phyloP scores from a whole-genome alignment of 352 stramenopile species.

The Globisporangium parvum region DNA sequence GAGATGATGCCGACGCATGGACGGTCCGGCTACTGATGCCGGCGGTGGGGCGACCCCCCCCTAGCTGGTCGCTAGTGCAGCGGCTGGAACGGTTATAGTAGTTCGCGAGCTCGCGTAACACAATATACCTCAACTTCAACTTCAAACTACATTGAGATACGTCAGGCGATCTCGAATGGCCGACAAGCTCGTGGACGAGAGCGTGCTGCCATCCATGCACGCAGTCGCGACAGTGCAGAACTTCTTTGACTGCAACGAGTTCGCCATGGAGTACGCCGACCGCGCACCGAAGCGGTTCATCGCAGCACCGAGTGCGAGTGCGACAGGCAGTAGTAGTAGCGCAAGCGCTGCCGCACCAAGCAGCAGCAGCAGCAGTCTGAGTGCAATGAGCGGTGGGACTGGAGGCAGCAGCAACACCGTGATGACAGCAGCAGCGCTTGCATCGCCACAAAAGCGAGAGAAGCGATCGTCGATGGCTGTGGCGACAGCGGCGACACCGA shows the following conservation, averaged over 20 bases:
- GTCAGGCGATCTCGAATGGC: too few species aligned
- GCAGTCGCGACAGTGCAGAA: constrained; percentile 1
- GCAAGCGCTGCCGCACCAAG: neutral
- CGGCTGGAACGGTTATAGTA: too few species aligned
- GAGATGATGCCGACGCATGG: too few species aligned
- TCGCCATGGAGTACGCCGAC: constrained; percentile 58
- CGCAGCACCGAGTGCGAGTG: neutral
- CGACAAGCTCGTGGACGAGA: constrained; percentile 35
- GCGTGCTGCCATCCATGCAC: constrained; percentile 16
- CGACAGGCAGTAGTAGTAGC: neutral
- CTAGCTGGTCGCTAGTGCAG: too few species aligned
- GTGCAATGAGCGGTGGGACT: neutral
- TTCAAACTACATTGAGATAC: too few species aligned
- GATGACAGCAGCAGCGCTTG: neutral
- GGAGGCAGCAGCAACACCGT: neutral
- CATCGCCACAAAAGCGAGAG: constrained; percentile 1
- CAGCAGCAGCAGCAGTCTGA: neutral
- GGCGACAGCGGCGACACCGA: neutral
- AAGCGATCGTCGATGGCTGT: neutral
- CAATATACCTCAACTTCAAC: too few species aligned
- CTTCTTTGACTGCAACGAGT: constrained; percentile 42
- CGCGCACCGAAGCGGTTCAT: constrained; percentile 23
- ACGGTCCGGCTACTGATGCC: too few species aligned
- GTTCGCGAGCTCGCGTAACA: too few species aligned
- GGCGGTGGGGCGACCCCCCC: too few species aligned